These are phyloP conservation scores for Rhodotorula toruloides DNA, from an alignment of 768 basidiomycete genomes.

Conservation along the genomic window DNA sequence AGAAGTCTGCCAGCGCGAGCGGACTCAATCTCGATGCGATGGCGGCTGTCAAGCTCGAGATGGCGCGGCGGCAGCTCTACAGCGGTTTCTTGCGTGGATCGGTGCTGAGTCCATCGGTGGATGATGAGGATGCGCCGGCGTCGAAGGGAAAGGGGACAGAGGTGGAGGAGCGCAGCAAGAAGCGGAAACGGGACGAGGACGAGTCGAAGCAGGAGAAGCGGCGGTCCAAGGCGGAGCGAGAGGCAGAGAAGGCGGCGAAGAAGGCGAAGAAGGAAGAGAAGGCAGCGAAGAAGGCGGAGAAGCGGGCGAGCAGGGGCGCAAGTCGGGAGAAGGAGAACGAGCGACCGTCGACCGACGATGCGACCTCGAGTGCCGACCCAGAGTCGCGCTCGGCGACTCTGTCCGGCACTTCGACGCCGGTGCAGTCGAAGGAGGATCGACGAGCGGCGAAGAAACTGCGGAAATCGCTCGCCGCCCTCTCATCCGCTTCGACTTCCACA, in stretches of 20 bases:
- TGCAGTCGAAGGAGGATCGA: not conserved
- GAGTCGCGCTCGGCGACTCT: not conserved
- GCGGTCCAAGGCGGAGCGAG: not conserved
- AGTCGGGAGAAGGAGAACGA: constrained; percentile 2
- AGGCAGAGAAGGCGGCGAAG: constrained; percentile 8
- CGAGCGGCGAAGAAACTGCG: constrained; percentile 11
- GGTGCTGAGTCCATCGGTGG: not conserved
- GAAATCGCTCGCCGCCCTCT: not conserved
- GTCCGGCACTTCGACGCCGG: not conserved
- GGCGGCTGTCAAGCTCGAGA: constrained; percentile 38
- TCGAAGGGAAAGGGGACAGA: not conserved
- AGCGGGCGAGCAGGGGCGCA: constrained; percentile 1
- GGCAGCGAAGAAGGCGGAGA: not conserved
- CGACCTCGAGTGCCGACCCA: not conserved
- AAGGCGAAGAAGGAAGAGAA: not conserved
- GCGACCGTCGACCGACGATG: not conserved
- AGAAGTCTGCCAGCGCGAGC: not conserved
- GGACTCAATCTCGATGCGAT: constrained; percentile 38
- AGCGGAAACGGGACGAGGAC: constrained; percentile 13
- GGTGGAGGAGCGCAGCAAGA: not conserved
- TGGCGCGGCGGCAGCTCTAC: constrained; percentile 38
- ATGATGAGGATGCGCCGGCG: not conserved
- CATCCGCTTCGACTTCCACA: not conserved
- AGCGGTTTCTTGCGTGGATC: constrained; percentile 37
- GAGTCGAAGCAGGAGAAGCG: not conserved